Base-by-base conservation (phyloP, 169 alveolate genomes). In the Ichthyophthirius multifiliis region DNA sequence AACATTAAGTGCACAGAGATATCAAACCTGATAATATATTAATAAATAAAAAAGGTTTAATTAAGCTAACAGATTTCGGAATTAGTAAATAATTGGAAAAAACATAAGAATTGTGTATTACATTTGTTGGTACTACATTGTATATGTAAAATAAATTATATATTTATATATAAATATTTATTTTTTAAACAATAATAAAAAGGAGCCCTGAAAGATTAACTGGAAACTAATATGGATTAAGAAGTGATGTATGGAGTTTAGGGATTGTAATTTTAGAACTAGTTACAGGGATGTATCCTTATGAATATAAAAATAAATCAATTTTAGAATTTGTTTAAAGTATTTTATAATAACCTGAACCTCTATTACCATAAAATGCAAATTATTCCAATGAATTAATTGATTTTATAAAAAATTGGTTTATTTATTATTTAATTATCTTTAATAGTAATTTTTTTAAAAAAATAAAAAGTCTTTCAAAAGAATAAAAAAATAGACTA, bases 51-150 rank as follows among this genome's bases (percentile, higher is more conserved):
- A 77, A 74, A 34, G 97, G 96, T 0, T 88, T 83, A 2, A 95
- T 94, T 13, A 96, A 96, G 79, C 77, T 96, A 45, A 91, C 96
- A n/a, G 98, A 96, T 88, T 96, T 96, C 63, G 98, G 98, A 16
- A 96, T 96, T 15, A 87, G 96, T 48, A 94, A 94, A 77, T 88
- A 88, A 63, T 71, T 95, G 62, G 96, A 89, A 41, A 76, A 88
- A 20, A 90, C 96, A 10, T 67, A 82, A 20, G 88, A 87, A 15
- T 82, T 90, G 43, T 91, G 95, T 43, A 84, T 79, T 31, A 92
- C 96, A 39, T 92, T 87, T 83, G 95, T 95, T 0, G 98, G 98
- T 20, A 95, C 98, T 15, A 79, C 83, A 63, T 85, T 85, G 48
- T 93, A 92, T 48, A 92, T 95, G 96, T 85, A 83, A 75, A 41